phyloP scores from a whole-genome alignment of 768 basidiomycete species.

The Lactarius tabidus region DNA sequence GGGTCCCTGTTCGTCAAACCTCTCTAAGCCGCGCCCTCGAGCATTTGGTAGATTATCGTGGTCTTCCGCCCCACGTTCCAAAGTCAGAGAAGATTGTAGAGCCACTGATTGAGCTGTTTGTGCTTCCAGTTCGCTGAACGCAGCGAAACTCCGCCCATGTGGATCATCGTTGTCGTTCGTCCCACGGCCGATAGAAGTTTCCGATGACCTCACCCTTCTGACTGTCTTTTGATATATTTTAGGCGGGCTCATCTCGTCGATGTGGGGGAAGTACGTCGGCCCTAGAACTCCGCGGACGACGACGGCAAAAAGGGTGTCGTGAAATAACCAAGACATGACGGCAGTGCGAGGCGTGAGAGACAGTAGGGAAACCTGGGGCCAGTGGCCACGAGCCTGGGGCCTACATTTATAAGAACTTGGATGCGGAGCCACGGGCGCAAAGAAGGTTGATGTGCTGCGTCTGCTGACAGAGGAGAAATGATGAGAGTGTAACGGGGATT shows the following conservation, averaged over 20 bases:
- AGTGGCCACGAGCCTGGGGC: too few relatives aligned
- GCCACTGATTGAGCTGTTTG: background rate
- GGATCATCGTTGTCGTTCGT: conserved; percentile 13
- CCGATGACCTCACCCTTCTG: conserved; percentile 4
- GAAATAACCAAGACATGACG: conserved; percentile 27
- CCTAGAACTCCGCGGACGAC: conserved; percentile 30
- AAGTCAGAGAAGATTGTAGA: background rate
- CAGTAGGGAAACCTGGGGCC: background rate
- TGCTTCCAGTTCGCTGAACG: conserved; percentile 2
- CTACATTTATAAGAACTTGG: conserved; percentile 6
- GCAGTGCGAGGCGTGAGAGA: background rate
- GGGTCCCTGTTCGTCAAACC: conserved; percentile 1
- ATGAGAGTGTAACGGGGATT: too few relatives aligned
- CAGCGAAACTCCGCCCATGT: background rate
- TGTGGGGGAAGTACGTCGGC: conserved; percentile 26
- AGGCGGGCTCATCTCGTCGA: conserved; percentile 21
- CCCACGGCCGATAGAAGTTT: background rate
- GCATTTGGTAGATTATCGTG: conserved; percentile 7
- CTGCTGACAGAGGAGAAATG: too few relatives aligned
- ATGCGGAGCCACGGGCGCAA: conserved; percentile 9
- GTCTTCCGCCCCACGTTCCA: background rate
- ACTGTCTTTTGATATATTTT: conserved; percentile 11
- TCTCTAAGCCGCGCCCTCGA: background rate
- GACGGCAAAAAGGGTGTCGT: conserved; percentile 32
- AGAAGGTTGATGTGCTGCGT: too few relatives aligned